Evolutionary conservation across 1,139 yeast species (phyloP).

Genomic region (Yamadazyma taylorii): DNA sequence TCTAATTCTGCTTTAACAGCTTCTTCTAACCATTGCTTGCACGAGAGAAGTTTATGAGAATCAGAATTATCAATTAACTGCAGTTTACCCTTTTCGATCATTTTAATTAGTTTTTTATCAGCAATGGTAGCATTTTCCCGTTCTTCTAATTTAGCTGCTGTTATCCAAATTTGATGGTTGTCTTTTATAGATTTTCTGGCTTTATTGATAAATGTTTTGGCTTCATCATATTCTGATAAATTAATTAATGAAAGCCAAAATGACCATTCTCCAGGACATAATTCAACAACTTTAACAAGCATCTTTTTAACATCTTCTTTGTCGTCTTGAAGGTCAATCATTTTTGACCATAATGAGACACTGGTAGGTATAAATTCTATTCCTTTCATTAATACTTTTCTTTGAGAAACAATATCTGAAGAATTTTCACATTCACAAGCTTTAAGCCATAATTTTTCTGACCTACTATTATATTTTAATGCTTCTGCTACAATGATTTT

Average conservation of each 20-base stretch:
- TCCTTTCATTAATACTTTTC: slow-evolving; percentile 61
- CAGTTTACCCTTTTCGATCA: slow-evolving; percentile 55
- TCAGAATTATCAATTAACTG: slow-evolving; percentile 28
- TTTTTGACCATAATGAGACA: slow-evolving; percentile 51
- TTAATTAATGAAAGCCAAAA: slow-evolving; percentile 61
- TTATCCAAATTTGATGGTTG: slow-evolving; percentile 65
- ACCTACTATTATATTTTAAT: slow-evolving; percentile 52
- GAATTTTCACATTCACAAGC: slow-evolving; percentile 63
- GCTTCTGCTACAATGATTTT: slow-evolving; percentile 68
- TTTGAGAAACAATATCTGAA: slow-evolving; percentile 47
- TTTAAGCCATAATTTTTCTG: slow-evolving; percentile 68
- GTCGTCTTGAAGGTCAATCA: slow-evolving; percentile 52
- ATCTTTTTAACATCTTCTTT: slow-evolving; percentile 52
- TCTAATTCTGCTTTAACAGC: slow-evolving; percentile 41
- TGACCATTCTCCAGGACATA: slow-evolving; percentile 61
- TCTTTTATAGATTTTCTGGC: slow-evolving; percentile 59
- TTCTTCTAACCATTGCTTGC: slow-evolving; percentile 45
- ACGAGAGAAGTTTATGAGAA: slow-evolving; percentile 21
- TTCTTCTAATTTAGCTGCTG: slow-evolving; percentile 74
- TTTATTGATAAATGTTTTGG: slow-evolving; percentile 52
- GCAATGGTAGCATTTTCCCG: slow-evolving; percentile 33
- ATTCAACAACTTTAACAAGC: slow-evolving; percentile 65
- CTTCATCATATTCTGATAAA: slow-evolving; percentile 45
- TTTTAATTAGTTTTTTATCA: slow-evolving; percentile 37
- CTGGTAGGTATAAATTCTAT: slow-evolving; percentile 52